Evolutionary conservation across 805 yeast genomes (phyloP).

Genomic region (Yamadazyma olivae): DNA sequence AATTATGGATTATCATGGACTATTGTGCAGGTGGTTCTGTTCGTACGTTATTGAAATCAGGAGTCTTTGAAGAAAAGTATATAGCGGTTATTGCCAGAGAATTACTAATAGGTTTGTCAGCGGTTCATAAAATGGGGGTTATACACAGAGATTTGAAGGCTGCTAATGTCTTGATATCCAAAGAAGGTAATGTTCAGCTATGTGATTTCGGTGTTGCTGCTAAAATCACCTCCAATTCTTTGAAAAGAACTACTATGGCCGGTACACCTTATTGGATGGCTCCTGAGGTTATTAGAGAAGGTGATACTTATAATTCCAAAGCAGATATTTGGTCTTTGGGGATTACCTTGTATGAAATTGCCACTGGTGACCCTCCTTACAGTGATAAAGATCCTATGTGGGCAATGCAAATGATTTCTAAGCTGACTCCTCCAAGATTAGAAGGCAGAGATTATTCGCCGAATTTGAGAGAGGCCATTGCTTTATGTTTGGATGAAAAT

Average conservation of each 20-base stretch:
- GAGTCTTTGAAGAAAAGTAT: conserved; percentile 80
- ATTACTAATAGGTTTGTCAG: conserved; percentile 68
- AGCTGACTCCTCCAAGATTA: conserved; percentile 89
- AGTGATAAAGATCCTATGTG: conserved; percentile 92
- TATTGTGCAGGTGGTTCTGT: conserved; percentile 95
- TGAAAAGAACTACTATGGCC: conserved; percentile 91
- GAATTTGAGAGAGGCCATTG: conserved; percentile 79
- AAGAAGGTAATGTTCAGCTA: conserved; percentile 84
- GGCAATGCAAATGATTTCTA: conserved; percentile 92
- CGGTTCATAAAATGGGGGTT: conserved; percentile 84
- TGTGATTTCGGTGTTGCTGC: conserved; percentile 99
- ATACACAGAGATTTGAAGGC: conserved; percentile 97
- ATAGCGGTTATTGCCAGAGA: conserved; percentile 86
- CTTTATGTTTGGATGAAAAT: conserved; percentile 89
- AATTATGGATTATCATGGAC: conserved; percentile 97
- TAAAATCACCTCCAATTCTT: conserved; percentile 67
- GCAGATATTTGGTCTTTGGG: conserved; percentile 99
- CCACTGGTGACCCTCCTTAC: conserved; percentile 97
- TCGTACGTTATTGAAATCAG: conserved; percentile 81
- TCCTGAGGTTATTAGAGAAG: conserved; percentile 94
- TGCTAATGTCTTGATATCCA: conserved; percentile 86
- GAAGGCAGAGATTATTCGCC: conserved; percentile 86
- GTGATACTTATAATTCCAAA: conserved; percentile 79
- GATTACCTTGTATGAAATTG: conserved; percentile 88
- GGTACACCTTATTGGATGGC: conserved; percentile 99